These are phyloP conservation scores for Schizophyllum amplum DNA, from an alignment of 1,284 basidiomycete species.

Conservation along the genomic window DNA sequence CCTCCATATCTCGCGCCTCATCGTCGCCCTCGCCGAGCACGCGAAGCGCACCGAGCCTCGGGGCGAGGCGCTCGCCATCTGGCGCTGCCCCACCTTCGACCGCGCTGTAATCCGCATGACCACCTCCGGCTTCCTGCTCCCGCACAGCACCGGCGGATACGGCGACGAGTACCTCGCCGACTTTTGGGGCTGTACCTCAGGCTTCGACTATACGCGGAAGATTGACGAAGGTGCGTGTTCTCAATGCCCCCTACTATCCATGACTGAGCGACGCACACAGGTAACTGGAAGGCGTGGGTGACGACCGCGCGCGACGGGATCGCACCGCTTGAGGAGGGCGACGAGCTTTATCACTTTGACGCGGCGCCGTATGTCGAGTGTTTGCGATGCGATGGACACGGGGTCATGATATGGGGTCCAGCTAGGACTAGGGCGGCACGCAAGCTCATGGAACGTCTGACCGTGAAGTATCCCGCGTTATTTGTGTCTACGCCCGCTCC, in stretches of 20 bases:
- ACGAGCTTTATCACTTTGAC: too few relatives aligned
- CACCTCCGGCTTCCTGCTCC: background rate
- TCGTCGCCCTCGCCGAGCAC: background rate
- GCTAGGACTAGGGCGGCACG: too few relatives aligned
- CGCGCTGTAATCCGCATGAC: background rate
- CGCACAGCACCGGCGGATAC: background rate
- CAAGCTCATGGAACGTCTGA: too few relatives aligned
- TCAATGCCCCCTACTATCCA: too few relatives aligned
- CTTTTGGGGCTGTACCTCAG: background rate
- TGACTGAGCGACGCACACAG: background rate
- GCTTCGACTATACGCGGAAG: background rate
- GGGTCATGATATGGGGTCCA: too few relatives aligned
- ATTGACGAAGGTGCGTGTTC: too few relatives aligned
- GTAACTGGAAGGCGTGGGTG: background rate
- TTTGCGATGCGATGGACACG: too few relatives aligned
- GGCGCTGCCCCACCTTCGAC: background rate
- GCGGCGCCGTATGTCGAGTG: too few relatives aligned
- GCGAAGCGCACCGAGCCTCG: background rate
- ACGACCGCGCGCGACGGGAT: too few relatives aligned
- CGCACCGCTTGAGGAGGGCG: too few relatives aligned
- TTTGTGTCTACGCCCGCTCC: too few relatives aligned
- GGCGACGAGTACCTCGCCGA: background rate
- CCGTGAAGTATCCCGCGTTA: too few relatives aligned
- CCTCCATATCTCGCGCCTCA: background rate
- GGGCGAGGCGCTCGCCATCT: background rate